These are phyloP conservation scores for Aspergillus sp. DNA, from an alignment of 2,329 filamentous ascomycete genomes.

Conservation along the genomic window DNA sequence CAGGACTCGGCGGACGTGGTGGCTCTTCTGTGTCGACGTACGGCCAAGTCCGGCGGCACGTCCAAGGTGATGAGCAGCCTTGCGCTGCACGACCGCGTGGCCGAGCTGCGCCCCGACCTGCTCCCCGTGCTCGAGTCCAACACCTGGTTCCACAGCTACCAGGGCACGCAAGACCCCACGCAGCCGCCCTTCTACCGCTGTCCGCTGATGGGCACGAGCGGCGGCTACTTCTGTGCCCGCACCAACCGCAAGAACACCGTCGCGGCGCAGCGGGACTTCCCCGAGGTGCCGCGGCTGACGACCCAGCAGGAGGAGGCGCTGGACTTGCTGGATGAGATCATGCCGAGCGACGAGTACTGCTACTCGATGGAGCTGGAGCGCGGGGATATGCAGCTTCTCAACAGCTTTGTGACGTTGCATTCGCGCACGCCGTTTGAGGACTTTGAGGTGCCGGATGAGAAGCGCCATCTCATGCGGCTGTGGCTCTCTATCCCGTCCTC, in stretches of 20 bases:
- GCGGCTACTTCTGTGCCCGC: slow-evolving; percentile 1
- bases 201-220: neutral
- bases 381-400: slow-evolving; percentile 9
- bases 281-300: neutral
- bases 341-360: slow-evolving; percentile 3
- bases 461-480: slow-evolving; percentile 1
- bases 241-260: slow-evolving; percentile 1
- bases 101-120: neutral
- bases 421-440: slow-evolving; percentile 8
- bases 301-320: neutral
- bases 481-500: neutral
- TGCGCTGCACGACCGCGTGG: neutral
- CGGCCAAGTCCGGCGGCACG: neutral
- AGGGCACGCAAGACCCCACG: neutral
- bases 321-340: slow-evolving; percentile 1
- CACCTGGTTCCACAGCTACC: slow-evolving; percentile 1
- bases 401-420: slow-evolving; percentile 9
- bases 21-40: slow-evolving; percentile 1
- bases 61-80: slow-evolving; percentile 2
- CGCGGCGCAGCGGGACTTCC: neutral
- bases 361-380: slow-evolving; percentile 8
- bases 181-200: neutral
- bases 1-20: slow-evolving; percentile 13
- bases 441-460: slow-evolving; percentile 2
- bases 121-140: neutral